Conservation (phyloP, 192 early-diverging fungal species). For the Lunasporangiospora selenospora region DNA sequence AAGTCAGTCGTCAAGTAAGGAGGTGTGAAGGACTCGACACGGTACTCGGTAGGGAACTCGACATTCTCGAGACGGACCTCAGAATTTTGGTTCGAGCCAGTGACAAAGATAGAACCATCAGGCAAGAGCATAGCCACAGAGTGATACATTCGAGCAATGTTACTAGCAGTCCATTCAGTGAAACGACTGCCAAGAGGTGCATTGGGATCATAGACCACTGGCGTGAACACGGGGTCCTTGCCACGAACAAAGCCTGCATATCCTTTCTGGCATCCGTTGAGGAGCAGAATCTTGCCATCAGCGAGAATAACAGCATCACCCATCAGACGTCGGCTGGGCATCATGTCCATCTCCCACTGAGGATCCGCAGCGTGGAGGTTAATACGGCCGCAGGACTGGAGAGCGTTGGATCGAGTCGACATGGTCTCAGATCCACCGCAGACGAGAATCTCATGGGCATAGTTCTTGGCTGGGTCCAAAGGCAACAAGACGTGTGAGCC, state of each 20-base stretch:
- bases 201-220: conserved; percentile 61
- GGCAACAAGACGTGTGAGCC: conserved; percentile 64
- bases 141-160: conserved; percentile 71
- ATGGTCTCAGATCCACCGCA: conserved; percentile 63
- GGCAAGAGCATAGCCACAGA: conserved; percentile 58
- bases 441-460: conserved; percentile 60
- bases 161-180: conserved; percentile 44
- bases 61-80: conserved; percentile 30
- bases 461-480: conserved; percentile 60
- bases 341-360: conserved; percentile 60
- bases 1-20: conserved; percentile 56
- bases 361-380: conserved; percentile 50
- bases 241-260: conserved; percentile 57
- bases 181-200: conserved; percentile 50
- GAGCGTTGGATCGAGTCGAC: conserved; percentile 27
- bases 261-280: conserved; percentile 72
- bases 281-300: conserved; percentile 62
- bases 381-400: conserved; percentile 56
- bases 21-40: conserved; percentile 60
- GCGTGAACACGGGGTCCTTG: conserved; percentile 57
- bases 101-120: conserved; percentile 45
- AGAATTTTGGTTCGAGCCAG: conserved; percentile 49
- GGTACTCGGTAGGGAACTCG: conserved; percentile 56
- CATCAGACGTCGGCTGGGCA: conserved; percentile 55
- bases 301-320: conserved; percentile 57